These are phyloP conservation scores for Hypoxylon trugodes DNA, from an alignment of 495 filamentous ascomycete species.

Conservation along the genomic window DNA sequence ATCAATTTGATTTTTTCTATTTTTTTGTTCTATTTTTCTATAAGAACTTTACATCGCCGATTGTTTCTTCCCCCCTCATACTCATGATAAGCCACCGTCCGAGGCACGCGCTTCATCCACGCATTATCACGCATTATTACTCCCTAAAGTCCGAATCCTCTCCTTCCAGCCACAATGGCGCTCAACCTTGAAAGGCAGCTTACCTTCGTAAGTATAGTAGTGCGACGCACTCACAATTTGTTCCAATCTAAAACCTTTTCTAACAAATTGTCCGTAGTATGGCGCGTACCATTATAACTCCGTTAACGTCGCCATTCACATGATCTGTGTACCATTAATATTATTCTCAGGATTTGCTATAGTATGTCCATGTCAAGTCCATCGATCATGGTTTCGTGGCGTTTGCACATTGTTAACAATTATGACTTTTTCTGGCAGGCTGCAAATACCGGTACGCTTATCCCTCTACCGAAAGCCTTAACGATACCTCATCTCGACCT, in stretches of 20 bases:
- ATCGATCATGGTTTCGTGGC: neutral
- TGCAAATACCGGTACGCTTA: slow-evolving; percentile 76
- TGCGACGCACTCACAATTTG: neutral
- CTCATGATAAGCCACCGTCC: neutral
- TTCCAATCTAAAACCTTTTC: neutral
- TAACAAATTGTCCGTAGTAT: slow-evolving; percentile 67
- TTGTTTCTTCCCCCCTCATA: neutral
- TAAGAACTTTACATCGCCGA: neutral
- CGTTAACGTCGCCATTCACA: slow-evolving; percentile 90
- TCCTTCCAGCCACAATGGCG: slow-evolving; percentile 40
- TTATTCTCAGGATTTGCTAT: slow-evolving; percentile 81
- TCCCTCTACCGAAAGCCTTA: slow-evolving; percentile 74
- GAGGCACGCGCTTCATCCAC: neutral
- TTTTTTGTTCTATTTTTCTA: too few relatives aligned
- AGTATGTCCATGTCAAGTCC: slow-evolving; percentile 66
- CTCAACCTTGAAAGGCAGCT: slow-evolving; percentile 62
- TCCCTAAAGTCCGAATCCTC: neutral
- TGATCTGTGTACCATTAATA: slow-evolving; percentile 86
- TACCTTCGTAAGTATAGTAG: slow-evolving; percentile 49
- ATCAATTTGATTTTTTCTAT: too few relatives aligned
- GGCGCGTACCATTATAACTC: slow-evolving; percentile 91
- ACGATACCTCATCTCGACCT: slow-evolving; percentile 78
- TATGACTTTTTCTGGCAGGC: slow-evolving; percentile 58
- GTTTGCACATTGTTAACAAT: slow-evolving; percentile 7
- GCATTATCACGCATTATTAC: neutral